A percentile compares a stretch with the other conserved stretches of the same genome.
phyloP scores from a whole-genome alignment of 2,329 filamentous ascomycete species.

The Ceratocystis eucalypticola region DNA sequence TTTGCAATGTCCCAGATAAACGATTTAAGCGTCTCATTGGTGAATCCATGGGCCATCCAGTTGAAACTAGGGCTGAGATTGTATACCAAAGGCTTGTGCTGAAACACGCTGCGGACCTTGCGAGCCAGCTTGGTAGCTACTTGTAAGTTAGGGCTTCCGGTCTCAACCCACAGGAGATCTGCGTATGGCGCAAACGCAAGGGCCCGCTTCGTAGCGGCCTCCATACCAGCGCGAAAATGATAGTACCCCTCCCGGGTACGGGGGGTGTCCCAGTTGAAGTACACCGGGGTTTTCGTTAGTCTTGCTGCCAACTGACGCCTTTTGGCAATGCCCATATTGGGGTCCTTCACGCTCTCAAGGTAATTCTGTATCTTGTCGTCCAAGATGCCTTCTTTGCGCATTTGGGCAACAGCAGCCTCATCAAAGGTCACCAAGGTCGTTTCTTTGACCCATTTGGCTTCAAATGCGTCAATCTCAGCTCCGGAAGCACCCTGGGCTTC shows the following conservation, averaged over 20 bases:
- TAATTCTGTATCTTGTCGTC: slow-evolving; percentile 56
- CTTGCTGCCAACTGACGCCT: slow-evolving; percentile 59
- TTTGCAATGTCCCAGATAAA: slow-evolving; percentile 95
- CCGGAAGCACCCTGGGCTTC: slow-evolving; percentile 65
- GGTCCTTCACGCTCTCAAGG: slow-evolving; percentile 48
- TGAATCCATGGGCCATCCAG: slow-evolving; percentile 94
- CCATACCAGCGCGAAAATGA: slow-evolving; percentile 73
- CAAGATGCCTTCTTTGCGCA: slow-evolving; percentile 50
- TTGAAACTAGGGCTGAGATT: slow-evolving; percentile 96
- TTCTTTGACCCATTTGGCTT: slow-evolving; percentile 75
- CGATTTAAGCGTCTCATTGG: slow-evolving; percentile 62
- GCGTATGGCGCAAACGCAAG: slow-evolving; percentile 85
- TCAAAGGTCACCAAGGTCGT: slow-evolving; percentile 83
- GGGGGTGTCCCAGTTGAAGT: slow-evolving; percentile 84
- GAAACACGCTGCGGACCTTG: slow-evolving; percentile 55
- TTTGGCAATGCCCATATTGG: slow-evolving; percentile 63
- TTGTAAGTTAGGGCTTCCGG: slow-evolving; percentile 69
- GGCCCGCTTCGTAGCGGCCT: slow-evolving; percentile 81
- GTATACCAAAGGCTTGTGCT: slow-evolving; percentile 85
- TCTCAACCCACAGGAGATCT: slow-evolving; percentile 95
- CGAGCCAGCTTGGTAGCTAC: slow-evolving; percentile 63
- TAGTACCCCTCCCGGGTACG: slow-evolving; percentile 90
- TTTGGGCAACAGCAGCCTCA: slow-evolving; percentile 68
- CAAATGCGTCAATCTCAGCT: slow-evolving; percentile 70
- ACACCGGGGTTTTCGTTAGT: slow-evolving; percentile 53